phyloP scores from a whole-genome alignment of 2,329 filamentous ascomycete species.

The Hypoxylon sp. region DNA sequence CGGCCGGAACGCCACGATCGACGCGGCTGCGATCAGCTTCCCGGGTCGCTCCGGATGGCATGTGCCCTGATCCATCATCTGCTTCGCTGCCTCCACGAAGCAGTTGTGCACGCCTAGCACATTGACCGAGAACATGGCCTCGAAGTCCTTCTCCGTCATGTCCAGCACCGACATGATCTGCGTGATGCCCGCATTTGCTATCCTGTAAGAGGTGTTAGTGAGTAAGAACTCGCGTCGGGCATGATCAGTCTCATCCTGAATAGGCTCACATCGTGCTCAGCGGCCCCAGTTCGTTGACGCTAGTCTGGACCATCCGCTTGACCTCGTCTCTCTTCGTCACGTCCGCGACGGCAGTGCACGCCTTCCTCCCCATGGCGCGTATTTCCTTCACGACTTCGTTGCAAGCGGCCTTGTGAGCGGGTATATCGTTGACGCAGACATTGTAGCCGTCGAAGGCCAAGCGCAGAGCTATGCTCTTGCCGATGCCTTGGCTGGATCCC shows the following conservation, averaged over 20 bases:
- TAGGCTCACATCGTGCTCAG: slow-evolving; percentile 49
- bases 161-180: slow-evolving; percentile 65
- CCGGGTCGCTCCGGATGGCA: slow-evolving; percentile 45
- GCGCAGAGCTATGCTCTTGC: slow-evolving; percentile 68
- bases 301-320: slow-evolving; percentile 56
- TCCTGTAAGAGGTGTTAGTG: slow-evolving; percentile 57
- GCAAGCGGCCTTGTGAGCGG: slow-evolving; percentile 59
- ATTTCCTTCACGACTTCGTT: slow-evolving; percentile 64
- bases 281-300: slow-evolving; percentile 62
- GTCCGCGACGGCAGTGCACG: slow-evolving; percentile 65
- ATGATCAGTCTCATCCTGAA: too few species aligned
- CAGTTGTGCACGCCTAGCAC: slow-evolving; percentile 71
- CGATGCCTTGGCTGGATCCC: slow-evolving; percentile 52
- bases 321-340: slow-evolving; percentile 66
- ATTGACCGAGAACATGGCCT: slow-evolving; percentile 69
- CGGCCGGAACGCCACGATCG: slow-evolving; percentile 67
- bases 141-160: slow-evolving; percentile 63
- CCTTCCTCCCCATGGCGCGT: slow-evolving; percentile 57
- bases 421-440: slow-evolving; percentile 70
- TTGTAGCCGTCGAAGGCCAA: slow-evolving; percentile 71
- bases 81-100: slow-evolving; percentile 67
- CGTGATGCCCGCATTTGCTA: slow-evolving; percentile 69
- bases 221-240: not conserved
- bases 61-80: slow-evolving; percentile 68
- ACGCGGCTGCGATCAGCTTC: slow-evolving; percentile 62